Base-by-base conservation (phyloP, 371 early-diverging fungal genomes). In the Lichtheimia hyalospora region DNA sequence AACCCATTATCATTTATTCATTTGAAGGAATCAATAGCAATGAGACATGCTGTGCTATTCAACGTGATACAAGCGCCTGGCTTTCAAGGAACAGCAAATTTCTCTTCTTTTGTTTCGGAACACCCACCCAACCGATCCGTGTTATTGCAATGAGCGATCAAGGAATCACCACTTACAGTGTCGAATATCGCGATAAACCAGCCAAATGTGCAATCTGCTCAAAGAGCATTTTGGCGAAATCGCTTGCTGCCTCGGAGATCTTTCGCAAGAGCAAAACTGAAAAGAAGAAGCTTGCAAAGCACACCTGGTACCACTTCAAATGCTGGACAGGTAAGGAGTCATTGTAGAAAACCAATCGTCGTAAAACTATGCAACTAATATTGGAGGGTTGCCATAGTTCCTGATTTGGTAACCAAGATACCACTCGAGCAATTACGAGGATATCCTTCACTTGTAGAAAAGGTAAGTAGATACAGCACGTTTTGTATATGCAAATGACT, bases 231-330 rank as follows among this genome's bases (percentile, higher is more conserved):
- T 77, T 81, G 46, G 74, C 71, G 51, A 78, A 77, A 58, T 81
- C 82, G 0, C 69, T 84, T 27, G 79, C 81, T 27, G 73, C 73
- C 15, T 82, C 75, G 3, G 71, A 79, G 54, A 75, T 84, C 64
- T 77, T 64, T 49, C 79, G 84, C 54, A 69, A 70, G 52, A 77
- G 63, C 57, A 78, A 81, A 52, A 79, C 81, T 58, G 79, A 74
- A 50, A 84, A 84, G 66, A 84, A 84, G 60, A 68, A 75, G 63
- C 63, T 67, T 43, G 82, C 84, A 42, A 84, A 71, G 65, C 74
- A 75, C 34, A 67, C 73, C 2, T 84, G 84, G 84, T 84, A 55
- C 15, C 84, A 84, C 56, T 81, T 84, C 69, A 81, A 73, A 60
- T 84, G 84, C 55, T 84, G 71, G 60, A 76, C 74, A 66, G 79